Evolutionary conservation across 2,329 filamentous ascomycete genomes (phyloP).

Genomic region (Bertia moriformis): DNA sequence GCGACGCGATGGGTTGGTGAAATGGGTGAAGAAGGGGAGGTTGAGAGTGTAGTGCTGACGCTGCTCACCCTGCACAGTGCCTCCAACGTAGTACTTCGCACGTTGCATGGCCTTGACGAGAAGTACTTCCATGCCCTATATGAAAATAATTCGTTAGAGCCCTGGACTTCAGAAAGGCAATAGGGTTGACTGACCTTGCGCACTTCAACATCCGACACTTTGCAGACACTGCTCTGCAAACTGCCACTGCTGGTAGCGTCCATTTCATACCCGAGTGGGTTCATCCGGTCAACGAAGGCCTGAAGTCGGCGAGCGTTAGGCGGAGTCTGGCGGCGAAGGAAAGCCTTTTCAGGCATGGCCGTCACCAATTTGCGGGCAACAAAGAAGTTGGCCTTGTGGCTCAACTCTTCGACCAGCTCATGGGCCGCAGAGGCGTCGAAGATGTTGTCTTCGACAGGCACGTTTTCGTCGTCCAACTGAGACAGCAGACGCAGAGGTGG

Average conservation of each 20-base stretch:
- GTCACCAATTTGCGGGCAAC: slow-evolving; percentile 72
- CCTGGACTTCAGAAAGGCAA: too few species aligned
- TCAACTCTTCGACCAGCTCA: slow-evolving; percentile 87
- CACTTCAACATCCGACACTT: slow-evolving; percentile 73
- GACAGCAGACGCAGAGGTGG: slow-evolving; percentile 78
- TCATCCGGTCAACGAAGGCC: slow-evolving; percentile 87
- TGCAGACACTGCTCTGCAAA: slow-evolving; percentile 88
- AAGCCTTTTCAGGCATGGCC: slow-evolving; percentile 77
- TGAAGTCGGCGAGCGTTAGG: slow-evolving; percentile 80
- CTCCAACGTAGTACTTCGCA: slow-evolving; percentile 83
- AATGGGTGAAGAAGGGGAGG: slow-evolving; percentile 87
- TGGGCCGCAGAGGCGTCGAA: slow-evolving; percentile 82
- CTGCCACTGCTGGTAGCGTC: slow-evolving; percentile 80
- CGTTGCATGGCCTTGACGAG: slow-evolving; percentile 90
- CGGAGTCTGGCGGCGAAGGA: slow-evolving; percentile 72
- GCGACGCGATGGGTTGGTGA: slow-evolving; percentile 84
- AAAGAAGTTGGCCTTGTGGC: slow-evolving; percentile 81
- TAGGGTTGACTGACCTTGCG: slow-evolving; percentile 53
- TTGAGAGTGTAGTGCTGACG: slow-evolving; percentile 87
- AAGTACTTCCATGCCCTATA: slow-evolving; percentile 73
- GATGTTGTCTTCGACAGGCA: slow-evolving; percentile 89
- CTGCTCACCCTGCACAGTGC: slow-evolving; percentile 63
- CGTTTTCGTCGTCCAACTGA: slow-evolving; percentile 94
- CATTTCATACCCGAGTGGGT: slow-evolving; percentile 74
- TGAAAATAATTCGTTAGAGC: too few species aligned